These are phyloP conservation scores for Coemansia sp. DNA, from an alignment of 192 early-diverging fungal species.

Conservation along the genomic window DNA sequence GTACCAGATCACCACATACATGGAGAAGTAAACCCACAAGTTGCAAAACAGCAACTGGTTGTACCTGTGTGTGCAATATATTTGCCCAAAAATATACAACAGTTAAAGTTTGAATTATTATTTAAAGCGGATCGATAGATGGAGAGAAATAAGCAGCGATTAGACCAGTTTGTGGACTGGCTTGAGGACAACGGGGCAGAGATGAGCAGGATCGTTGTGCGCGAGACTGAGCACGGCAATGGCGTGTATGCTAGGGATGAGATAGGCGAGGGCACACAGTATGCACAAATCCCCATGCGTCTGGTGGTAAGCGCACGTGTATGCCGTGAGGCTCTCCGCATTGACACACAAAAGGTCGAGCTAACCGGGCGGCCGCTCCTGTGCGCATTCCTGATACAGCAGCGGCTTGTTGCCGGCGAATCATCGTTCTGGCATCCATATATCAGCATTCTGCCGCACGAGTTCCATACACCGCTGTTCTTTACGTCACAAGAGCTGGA, in stretches of 20 bases:
- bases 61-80: no score
- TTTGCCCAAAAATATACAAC: no score
- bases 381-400: slow-evolving; percentile 56
- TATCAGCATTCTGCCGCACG: slow-evolving; percentile 58
- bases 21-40: no score
- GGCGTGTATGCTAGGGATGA: slow-evolving; percentile 52
- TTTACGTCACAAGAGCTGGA: slow-evolving; percentile 54
- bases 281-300: slow-evolving; percentile 57
- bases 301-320: slow-evolving; percentile 55
- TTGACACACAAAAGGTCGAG: slow-evolving; percentile 8
- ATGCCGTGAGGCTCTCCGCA: slow-evolving; percentile 33
- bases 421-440: slow-evolving; percentile 63
- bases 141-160: slow-evolving; percentile 4
- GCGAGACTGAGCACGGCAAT: slow-evolving; percentile 31
- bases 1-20: no score
- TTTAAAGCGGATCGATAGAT: neutral
- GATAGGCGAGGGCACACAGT: slow-evolving; percentile 47
- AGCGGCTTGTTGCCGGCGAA: slow-evolving; percentile 32
- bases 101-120: no score
- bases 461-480: slow-evolving; percentile 59
- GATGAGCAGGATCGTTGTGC: slow-evolving; percentile 36
- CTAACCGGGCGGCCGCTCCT: slow-evolving; percentile 50
- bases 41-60: no score
- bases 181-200: slow-evolving; percentile 48
- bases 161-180: slow-evolving; percentile 38